These are phyloP conservation scores for Colletotrichum sp. DNA, from an alignment of 2,329 filamentous ascomycete species.

Conservation along the genomic window DNA sequence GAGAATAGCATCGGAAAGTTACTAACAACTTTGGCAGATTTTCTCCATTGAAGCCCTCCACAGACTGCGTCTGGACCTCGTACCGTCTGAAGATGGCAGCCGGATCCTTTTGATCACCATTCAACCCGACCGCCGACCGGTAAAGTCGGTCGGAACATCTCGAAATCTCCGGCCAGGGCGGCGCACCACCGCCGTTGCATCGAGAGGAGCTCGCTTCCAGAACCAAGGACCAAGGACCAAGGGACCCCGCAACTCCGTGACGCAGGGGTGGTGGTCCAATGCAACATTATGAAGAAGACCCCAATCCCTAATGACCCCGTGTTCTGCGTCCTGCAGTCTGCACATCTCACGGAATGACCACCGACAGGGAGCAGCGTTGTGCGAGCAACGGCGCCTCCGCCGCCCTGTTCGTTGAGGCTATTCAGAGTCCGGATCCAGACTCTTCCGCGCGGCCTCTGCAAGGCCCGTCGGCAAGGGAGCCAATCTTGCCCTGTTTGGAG, in stretches of 20 bases:
- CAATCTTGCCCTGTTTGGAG: background rate
- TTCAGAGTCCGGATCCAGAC: background rate
- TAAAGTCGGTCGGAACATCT: background rate
- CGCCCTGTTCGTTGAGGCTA: background rate
- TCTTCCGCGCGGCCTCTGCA: background rate
- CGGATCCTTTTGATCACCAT: background rate
- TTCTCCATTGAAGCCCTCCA: background rate
- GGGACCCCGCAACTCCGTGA: background rate
- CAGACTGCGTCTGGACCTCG: background rate
- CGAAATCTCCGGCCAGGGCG: background rate
- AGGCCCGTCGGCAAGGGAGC: background rate
- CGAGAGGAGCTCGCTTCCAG: background rate
- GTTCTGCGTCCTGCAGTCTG: background rate
- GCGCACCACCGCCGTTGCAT: background rate
- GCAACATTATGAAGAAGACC: background rate
- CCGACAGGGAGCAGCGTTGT: background rate
- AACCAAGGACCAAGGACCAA: background rate
- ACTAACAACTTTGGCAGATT: background rate
- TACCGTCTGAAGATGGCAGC: background rate
- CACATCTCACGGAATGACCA: background rate
- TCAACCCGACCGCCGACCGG: background rate
- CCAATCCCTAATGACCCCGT: background rate
- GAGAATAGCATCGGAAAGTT: background rate
- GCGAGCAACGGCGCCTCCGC: background rate
- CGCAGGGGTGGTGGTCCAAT: background rate